Percentiles rank a stretch among this genome's conserved stretches.
Conservation (phyloP, 2,329 filamentous ascomycete genomes). For the Alternaria triticimaculans region DNA sequence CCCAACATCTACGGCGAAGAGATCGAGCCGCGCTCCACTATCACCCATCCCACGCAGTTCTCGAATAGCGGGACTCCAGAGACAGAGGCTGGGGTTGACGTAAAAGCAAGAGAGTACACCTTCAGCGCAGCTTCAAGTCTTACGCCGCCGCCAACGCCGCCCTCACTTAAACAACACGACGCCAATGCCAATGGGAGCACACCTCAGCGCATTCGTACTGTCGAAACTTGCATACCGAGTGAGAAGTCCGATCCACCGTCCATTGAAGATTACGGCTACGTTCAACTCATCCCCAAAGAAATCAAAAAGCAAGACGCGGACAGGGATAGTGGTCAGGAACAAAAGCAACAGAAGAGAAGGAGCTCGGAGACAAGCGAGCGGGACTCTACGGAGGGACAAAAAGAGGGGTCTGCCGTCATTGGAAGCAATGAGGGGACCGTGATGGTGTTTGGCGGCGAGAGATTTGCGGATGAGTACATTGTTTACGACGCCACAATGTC, state of each 20-base stretch:
- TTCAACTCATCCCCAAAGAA: background rate
- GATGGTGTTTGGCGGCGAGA: background rate
- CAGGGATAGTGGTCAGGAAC: background rate
- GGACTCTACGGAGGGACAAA: background rate
- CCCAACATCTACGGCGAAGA: slow-evolving; percentile 19
- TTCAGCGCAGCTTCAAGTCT: background rate
- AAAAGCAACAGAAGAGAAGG: background rate
- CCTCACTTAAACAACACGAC: too few species aligned
- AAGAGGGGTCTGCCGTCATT: fast-evolving
- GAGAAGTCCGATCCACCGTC: background rate
- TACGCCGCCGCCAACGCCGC: background rate
- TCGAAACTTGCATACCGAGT: background rate
- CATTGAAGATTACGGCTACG: slow-evolving; percentile 2
- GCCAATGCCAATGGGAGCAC: too few species aligned
- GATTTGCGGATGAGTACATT: background rate
- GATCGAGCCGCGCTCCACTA: background rate
- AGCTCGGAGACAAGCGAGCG: background rate
- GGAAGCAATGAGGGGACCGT: background rate
- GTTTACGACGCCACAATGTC: background rate
- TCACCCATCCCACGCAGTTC: too few species aligned
- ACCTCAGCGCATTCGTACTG: background rate
- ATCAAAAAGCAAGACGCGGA: background rate
- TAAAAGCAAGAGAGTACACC: background rate
- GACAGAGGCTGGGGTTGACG: too few species aligned
- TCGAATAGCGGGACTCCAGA: background rate